Conservation (phyloP, 1,284 basidiomycete genomes). For the Cryptococcus wingfieldii region DNA sequence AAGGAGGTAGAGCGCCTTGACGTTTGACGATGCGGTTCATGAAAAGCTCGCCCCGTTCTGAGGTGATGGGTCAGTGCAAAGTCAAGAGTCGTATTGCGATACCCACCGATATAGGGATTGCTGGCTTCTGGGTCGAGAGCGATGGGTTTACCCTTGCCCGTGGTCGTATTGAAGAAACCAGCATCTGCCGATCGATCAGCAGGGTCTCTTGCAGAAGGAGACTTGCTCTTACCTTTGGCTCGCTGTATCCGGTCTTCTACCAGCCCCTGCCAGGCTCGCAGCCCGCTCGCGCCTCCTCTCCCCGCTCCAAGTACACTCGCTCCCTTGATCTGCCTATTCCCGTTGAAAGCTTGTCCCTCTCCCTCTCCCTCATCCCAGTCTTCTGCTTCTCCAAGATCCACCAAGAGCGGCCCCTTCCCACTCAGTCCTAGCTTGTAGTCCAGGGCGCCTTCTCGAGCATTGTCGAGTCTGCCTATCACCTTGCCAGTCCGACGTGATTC, state of each 20-base stretch:
- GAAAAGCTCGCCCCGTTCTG: constrained; percentile 54
- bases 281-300: constrained; percentile 44
- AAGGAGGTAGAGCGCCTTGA: constrained; percentile 81
- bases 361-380: constrained; percentile 31
- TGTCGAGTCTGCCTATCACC: constrained; percentile 58
- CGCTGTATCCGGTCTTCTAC: constrained; percentile 68
- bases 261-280: constrained; percentile 70
- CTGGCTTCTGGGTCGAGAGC: constrained; percentile 59
- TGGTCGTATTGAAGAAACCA: constrained; percentile 68
- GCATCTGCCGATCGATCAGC: constrained; percentile 38
- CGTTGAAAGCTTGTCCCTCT: constrained; percentile 47
- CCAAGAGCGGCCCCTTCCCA: constrained; percentile 21
- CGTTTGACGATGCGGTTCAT: constrained; percentile 78
- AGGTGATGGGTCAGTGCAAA: background rate
- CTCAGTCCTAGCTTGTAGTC: constrained; percentile 60
- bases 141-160: constrained; percentile 71
- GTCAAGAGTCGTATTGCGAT: constrained; percentile 41
- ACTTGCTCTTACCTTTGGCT: constrained; percentile 25
- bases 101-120: constrained; percentile 75
- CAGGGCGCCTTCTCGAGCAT: constrained; percentile 66
- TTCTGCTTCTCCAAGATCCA: constrained; percentile 19
- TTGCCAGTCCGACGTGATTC: constrained; percentile 57
- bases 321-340: constrained; percentile 54
- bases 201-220: background rate
- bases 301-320: constrained; percentile 40